Evolutionary conservation across 2,329 filamentous ascomycete species (phyloP), one percentile per base, ranked within the genome.

Genomic region (Aschersonia sp.): DNA sequence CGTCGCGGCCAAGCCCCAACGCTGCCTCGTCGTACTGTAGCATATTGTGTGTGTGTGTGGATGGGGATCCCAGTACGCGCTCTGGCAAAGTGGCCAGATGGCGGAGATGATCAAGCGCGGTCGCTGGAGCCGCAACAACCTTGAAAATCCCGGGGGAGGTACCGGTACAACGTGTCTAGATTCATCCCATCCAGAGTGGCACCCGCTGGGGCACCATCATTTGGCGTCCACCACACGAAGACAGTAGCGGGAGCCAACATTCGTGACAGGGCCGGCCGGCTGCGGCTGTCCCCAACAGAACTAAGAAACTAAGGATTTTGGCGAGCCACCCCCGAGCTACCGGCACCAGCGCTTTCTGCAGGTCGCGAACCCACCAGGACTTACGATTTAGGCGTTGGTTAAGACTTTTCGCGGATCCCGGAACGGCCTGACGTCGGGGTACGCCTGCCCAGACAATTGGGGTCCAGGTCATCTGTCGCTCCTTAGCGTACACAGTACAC

Each of bases 221-320:
- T 37, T 8, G 12, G 35, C 22, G 22, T 22, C 22, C 22, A 22
- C 22, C 22, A 22, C 22, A 22, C 22, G 35, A 8, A 37, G 35
- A 4, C 35, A 12, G 35, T 12, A 12, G 12, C 35, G 8, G 12
- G 8, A 12, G 12, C 35, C 35, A 37, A 37, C 35, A 37, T 37
- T 37, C 35, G 35, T 37, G 35, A 37, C 35, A 37, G 12, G 35
- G 4, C 12, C 35, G 12, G 35, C 12, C 8, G 12, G 35, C 35
- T 9, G 12, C 35, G 35, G 35, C 35, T 12, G 35, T 66, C 66
- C 66, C 66, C 65, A 69, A 67, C 61, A 66, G 61, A 65, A 64
- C 63, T 62, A 62, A 64, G 66, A 57, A 54, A 50, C 44, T n/a
- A 22, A 22, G 22, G 22, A 22, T 9, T 40, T 46, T 55, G 53